Evolutionary conservation across 371 early-diverging fungal species (phyloP), one percentile per base, ranked within the genome.

Genomic region (Mucor sp.): DNA sequence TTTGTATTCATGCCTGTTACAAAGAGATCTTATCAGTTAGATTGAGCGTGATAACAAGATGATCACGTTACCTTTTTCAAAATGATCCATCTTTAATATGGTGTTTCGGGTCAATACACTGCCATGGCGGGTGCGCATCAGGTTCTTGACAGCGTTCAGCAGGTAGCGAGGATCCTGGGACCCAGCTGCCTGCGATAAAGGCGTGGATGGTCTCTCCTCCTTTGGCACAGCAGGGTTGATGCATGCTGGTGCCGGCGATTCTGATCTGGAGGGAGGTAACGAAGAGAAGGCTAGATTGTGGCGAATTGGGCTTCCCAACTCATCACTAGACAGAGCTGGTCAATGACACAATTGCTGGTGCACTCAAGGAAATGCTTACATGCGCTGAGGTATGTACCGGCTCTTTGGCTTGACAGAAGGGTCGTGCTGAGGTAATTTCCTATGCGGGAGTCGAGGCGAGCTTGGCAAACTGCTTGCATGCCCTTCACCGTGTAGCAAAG

Each of bases 1-100:
- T 83, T 80, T 33, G 82, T 74, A 68, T 87, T 79, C 55, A 83
- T 60, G 8, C 77, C 88, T 85, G 43, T 30, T 4, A 30, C 6
- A 30, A 30, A 2, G 14, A 28, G 43, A 27, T 19, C 21, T 33
- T 30, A 35, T 35, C 28, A 33, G 28, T 33, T 17, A 50, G 58
- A 44, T 37, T 9, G 23, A 1, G 23, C 11, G 4, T 68, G 74
- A 53, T 25, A 14, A 12, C 1, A 4, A n/a, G 7, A 57, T 17
- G 32, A 19, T 32, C 56, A 32, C 14, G 3, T 37, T 59, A 59
- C 81, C 85, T 7, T 78, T 84, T 33, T 85, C 83, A 69, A 88
- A 90, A 65, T 90, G 87, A 67, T 91, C 91, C 66, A 77, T 72
- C 68, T 91, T 91, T 57, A 91, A 71, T 35, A 91, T 88, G 8